Evolutionary conservation across 306 rosid species (phyloP).

Genomic region (Prunus padus): DNA sequence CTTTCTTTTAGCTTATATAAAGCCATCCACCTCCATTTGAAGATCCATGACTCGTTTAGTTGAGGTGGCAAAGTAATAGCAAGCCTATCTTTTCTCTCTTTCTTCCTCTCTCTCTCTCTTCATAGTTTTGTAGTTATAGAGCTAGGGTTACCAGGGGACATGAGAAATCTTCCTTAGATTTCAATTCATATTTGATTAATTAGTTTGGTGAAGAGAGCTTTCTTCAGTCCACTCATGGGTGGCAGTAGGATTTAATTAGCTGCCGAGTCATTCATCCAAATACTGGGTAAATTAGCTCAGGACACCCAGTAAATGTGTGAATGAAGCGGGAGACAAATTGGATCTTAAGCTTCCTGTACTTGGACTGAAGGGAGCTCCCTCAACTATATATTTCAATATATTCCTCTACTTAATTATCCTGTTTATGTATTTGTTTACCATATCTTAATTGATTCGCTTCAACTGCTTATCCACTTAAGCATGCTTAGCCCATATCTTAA

Average conservation of each 20-base stretch:
- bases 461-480: background rate
- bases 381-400: background rate
- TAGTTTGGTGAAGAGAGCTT: constrained; percentile 62
- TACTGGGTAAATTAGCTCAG: constrained; percentile 39
- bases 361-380: constrained; percentile 99
- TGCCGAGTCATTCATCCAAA: constrained; percentile 99
- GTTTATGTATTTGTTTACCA: background rate
- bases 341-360: constrained; percentile 70
- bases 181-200: background rate
- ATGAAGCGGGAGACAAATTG: constrained; percentile 93
- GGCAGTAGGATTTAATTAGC: constrained; percentile 63
- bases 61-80: background rate
- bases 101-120: background rate
- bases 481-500: background rate
- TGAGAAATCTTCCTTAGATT: background rate
- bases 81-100: background rate
- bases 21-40: constrained; percentile 18
- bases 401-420: background rate
- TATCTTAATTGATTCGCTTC: background rate
- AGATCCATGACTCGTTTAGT: constrained; percentile 15
- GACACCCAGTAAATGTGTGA: constrained; percentile 72
- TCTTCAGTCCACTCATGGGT: constrained; percentile 89
- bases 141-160: constrained; percentile 1
- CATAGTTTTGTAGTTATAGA: background rate
- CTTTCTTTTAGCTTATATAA: constrained; percentile 45